Conservation (phyloP, 108 stramenopile species). For the Aureococcus anophagefferens region DNA sequence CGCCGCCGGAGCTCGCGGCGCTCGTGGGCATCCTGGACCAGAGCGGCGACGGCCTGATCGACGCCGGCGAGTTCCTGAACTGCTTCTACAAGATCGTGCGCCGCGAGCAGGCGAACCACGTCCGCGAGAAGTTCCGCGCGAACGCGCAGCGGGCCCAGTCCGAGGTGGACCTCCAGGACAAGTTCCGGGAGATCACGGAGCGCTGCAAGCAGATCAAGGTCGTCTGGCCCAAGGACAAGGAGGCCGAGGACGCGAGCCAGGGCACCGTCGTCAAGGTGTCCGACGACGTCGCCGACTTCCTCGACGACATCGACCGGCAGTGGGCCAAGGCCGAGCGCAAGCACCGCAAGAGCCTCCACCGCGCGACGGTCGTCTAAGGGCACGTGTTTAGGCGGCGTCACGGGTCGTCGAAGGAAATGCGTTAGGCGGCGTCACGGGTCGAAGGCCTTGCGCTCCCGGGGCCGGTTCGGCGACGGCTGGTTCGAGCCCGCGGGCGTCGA, state of each 20-base stretch:
- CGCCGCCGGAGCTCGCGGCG: slow-evolving; percentile 23
- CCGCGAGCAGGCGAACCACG: neutral
- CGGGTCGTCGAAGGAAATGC: too few species aligned
- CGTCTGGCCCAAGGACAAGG: neutral
- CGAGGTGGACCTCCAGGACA: neutral
- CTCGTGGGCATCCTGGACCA: slow-evolving; percentile 28
- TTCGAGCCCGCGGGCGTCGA: too few species aligned
- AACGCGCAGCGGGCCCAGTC: neutral
- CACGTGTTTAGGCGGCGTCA: too few species aligned
- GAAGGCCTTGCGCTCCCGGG: too few species aligned
- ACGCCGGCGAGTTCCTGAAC: slow-evolving; percentile 26
- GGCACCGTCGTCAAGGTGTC: neutral
- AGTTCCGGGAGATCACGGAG: neutral
- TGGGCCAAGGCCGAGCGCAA: neutral
- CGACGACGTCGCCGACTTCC: neutral
- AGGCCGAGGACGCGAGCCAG: neutral
- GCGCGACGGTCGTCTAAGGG: too few species aligned
- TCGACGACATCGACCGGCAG: neutral
- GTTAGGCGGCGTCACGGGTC: too few species aligned
- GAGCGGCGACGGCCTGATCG: slow-evolving; percentile 22
- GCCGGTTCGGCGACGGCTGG: too few species aligned
- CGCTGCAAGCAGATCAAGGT: neutral
- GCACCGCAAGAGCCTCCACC: neutral
- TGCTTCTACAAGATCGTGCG: slow-evolving; percentile 20
- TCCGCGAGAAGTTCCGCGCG: neutral